Percentiles rank a stretch among this genome's conserved stretches.
Conservation (phyloP, 495 filamentous ascomycete genomes). For the Hypoxylon lienhwacheense region DNA sequence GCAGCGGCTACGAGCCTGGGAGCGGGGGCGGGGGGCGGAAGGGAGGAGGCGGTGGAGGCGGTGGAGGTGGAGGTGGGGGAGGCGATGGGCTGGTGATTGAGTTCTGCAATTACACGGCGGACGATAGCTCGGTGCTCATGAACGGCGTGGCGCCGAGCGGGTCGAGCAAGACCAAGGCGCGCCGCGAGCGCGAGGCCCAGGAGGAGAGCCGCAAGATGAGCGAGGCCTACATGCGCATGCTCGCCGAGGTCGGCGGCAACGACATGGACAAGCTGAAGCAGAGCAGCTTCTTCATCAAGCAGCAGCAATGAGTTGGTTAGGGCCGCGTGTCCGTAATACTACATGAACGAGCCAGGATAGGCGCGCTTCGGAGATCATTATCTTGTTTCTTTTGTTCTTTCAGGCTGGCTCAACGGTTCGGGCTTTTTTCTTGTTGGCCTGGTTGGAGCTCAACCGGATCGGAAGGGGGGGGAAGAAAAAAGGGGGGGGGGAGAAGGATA, state of each 20-base stretch:
- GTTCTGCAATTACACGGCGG: slow-evolving; percentile 92
- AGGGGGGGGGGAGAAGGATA: background rate
- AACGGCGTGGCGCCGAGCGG: slow-evolving; percentile 90
- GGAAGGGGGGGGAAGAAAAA: background rate
- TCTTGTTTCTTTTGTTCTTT: no score
- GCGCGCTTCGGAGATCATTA: no score
- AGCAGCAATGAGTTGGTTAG: background rate
- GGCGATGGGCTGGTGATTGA: slow-evolving; percentile 52
- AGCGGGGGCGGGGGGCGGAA: slow-evolving; percentile 6
- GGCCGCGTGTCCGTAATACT: background rate
- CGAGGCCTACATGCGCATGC: slow-evolving; percentile 70
- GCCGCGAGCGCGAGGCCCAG: slow-evolving; percentile 77
- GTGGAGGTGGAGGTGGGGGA: slow-evolving; percentile 19
- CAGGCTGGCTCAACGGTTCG: no score
- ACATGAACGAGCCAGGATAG: background rate
- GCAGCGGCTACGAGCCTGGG: slow-evolving; percentile 10
- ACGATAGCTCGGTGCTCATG: slow-evolving; percentile 77
- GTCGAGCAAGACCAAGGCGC: slow-evolving; percentile 88
- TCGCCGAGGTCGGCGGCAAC: slow-evolving; percentile 81
- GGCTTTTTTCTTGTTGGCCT: no score
- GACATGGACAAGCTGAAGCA: slow-evolving; percentile 55
- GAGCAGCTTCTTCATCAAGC: slow-evolving; percentile 34
- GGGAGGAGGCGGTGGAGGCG: slow-evolving; percentile 5
- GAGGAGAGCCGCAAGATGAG: slow-evolving; percentile 76
- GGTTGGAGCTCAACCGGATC: no score